A percentile compares a stretch with the other conserved stretches of the same genome.
Conservation (phyloP, 371 early-diverging fungal species). For the Mortierella sp. region DNA sequence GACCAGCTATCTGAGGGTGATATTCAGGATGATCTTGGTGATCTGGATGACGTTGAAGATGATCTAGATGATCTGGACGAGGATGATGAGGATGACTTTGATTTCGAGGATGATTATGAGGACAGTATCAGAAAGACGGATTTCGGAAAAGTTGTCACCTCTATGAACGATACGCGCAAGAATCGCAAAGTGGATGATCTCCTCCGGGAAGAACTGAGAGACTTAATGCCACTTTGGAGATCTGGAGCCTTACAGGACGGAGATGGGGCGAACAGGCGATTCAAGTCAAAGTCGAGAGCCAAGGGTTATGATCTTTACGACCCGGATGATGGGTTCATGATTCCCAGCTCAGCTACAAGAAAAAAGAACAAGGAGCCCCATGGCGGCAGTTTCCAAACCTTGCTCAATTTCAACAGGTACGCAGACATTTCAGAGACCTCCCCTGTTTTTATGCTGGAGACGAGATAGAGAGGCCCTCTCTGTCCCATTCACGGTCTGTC, state of each 20-base stretch:
- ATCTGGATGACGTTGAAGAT: constrained; percentile 22
- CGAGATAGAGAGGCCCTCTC: too few species aligned
- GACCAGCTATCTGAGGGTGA: constrained; percentile 27
- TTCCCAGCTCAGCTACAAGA: constrained; percentile 16
- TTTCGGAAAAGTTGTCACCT: constrained; percentile 19
- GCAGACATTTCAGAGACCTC: background rate
- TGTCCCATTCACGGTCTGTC: too few species aligned
- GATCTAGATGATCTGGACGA: constrained; percentile 10
- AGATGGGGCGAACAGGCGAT: constrained; percentile 22
- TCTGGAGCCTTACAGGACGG: constrained; percentile 40
- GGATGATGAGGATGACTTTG: constrained; percentile 37
- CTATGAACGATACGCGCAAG: constrained; percentile 32
- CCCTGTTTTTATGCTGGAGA: background rate
- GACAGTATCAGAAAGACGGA: constrained; percentile 38
- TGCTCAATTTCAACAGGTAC: constrained; percentile 43
- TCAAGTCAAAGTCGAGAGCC: constrained; percentile 32
- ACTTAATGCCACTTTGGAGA: constrained; percentile 44
- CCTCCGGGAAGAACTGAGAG: constrained; percentile 28
- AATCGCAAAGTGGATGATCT: constrained; percentile 38
- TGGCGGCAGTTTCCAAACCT: constrained; percentile 38
- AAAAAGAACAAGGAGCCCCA: constrained; percentile 36
- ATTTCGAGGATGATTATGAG: constrained; percentile 45
- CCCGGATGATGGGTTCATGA: constrained; percentile 32
- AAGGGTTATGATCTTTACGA: constrained; percentile 42
- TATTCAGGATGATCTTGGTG: constrained; percentile 15